Percentiles rank a stretch among this genome's conserved stretches.
Conservation (phyloP, 2,329 filamentous ascomycete species). For the Ascocoryne sarcoides region DNA sequence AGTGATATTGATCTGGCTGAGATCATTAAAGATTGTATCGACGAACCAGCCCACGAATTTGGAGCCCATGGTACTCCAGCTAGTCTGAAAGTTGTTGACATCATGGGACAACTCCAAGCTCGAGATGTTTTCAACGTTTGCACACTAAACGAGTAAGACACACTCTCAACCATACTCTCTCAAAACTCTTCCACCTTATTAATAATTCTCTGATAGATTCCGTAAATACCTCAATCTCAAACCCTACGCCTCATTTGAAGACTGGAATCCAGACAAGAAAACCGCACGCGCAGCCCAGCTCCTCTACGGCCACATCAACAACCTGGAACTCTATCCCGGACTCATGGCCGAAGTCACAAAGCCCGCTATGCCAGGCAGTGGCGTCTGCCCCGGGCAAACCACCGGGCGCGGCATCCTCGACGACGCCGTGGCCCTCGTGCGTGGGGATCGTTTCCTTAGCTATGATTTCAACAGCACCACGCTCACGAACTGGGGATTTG, state of each 20-base stretch:
- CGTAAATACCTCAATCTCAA: slow-evolving; percentile 43
- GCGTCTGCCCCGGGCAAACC: slow-evolving; percentile 37
- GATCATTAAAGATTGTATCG: slow-evolving; percentile 37
- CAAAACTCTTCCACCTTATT: no score
- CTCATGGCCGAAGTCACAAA: slow-evolving; percentile 48
- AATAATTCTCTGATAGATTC: slow-evolving; percentile 32
- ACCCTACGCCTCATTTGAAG: slow-evolving; percentile 40
- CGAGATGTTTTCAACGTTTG: slow-evolving; percentile 40
- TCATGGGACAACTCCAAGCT: slow-evolving; percentile 39
- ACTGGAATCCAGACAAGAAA: slow-evolving; percentile 41
- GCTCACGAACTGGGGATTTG: slow-evolving; percentile 42
- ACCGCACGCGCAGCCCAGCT: slow-evolving; percentile 35
- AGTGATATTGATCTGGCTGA: slow-evolving; percentile 36
- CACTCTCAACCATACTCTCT: neutral
- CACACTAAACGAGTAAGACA: slow-evolving; percentile 40
- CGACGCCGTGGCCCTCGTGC: slow-evolving; percentile 39
- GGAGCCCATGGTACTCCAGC: slow-evolving; percentile 40
- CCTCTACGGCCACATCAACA: slow-evolving; percentile 43
- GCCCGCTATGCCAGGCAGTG: slow-evolving; percentile 38
- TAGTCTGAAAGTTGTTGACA: slow-evolving; percentile 38
- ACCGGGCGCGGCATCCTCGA: slow-evolving; percentile 38
- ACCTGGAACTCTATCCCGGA: slow-evolving; percentile 49
- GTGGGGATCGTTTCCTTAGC: slow-evolving; percentile 38
- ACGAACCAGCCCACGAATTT: slow-evolving; percentile 42
- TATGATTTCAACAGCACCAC: slow-evolving; percentile 40